These are phyloP conservation scores for Pisolithus tinctorius DNA, from an alignment of 768 basidiomycete species.

Conservation along the genomic window DNA sequence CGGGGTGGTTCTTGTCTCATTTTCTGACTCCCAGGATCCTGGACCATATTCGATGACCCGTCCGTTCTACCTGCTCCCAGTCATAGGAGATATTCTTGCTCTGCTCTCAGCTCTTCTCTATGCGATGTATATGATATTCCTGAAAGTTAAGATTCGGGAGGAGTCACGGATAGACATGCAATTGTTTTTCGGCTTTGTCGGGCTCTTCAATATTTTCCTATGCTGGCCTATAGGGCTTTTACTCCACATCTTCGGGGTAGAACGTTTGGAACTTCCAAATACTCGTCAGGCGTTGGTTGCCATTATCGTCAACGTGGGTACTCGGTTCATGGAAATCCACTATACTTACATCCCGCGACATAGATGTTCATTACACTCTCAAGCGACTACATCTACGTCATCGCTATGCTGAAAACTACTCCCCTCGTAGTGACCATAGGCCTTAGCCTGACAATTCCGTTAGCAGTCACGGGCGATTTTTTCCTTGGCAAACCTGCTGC, in stretches of 20 bases:
- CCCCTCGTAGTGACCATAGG: constrained; percentile 92
- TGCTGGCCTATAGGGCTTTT: constrained; percentile 75
- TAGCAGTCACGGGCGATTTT: constrained; percentile 81
- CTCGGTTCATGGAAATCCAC: background rate
- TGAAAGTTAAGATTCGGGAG: constrained; percentile 79
- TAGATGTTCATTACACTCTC: constrained; percentile 81
- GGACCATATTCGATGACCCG: constrained; percentile 6
- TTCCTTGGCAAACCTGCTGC: constrained; percentile 52
- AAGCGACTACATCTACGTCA: constrained; percentile 80
- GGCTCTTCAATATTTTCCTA: constrained; percentile 71
- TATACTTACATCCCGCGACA: background rate
- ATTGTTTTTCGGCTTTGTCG: constrained; percentile 91
- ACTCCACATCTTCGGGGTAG: constrained; percentile 66
- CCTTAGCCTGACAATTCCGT: constrained; percentile 86
- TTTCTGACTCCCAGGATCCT: constrained; percentile 55
- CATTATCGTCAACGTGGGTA: constrained; percentile 50
- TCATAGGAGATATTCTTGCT: constrained; percentile 75
- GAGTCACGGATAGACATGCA: constrained; percentile 90
- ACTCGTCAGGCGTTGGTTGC: constrained; percentile 42
- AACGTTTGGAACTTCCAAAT: constrained; percentile 67
- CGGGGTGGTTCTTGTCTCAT: constrained; percentile 84
- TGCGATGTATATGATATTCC: constrained; percentile 78
- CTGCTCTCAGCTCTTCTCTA: constrained; percentile 85
- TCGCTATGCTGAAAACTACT: constrained; percentile 95
- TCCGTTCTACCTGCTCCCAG: constrained; percentile 19